phyloP scores from a whole-genome alignment of 176 grass and related monocot species.

The Cocos nucifera region DNA sequence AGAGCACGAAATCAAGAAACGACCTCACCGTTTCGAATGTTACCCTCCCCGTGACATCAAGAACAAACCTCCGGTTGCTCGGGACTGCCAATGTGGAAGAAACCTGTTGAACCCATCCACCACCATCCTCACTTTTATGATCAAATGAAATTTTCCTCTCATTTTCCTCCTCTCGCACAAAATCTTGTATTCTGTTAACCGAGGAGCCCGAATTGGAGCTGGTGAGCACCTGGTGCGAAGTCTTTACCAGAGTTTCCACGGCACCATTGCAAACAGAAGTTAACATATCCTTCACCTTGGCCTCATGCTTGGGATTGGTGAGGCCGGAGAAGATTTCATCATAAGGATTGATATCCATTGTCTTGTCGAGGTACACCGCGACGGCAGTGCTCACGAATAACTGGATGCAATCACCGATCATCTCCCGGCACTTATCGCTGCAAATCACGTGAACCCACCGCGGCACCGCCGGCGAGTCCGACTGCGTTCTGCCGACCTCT shows the following conservation, averaged over 20 bases:
- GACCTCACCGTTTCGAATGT: conserved; percentile 95
- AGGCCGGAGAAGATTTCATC: conserved; percentile 81
- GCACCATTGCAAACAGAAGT: conserved; percentile 71
- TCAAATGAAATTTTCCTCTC: not conserved
- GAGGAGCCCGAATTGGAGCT: not conserved
- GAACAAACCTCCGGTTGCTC: conserved; percentile 67
- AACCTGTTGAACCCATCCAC: conserved; percentile 58
- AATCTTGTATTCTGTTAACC: conserved; percentile 2
- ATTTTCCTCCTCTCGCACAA: not conserved
- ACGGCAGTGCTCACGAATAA: conserved; percentile 63
- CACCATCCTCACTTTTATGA: conserved; percentile 13
- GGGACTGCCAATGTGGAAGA: conserved; percentile 61
- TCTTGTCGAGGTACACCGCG: conserved; percentile 86
- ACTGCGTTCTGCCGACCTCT: not conserved
- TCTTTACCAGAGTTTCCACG: conserved; percentile 83
- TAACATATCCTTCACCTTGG: conserved; percentile 69
- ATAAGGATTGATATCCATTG: conserved; percentile 89
- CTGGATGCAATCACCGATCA: conserved; percentile 44
- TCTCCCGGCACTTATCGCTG: conserved; percentile 34
- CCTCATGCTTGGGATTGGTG: conserved; percentile 64
- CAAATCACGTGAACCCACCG: conserved; percentile 60
- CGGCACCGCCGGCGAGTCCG: conserved; percentile 17
- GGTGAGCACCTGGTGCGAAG: conserved; percentile 50
- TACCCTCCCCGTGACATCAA: conserved; percentile 86
- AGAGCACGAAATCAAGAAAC: conserved; percentile 83